phyloP scores from a whole-genome alignment of 1,284 basidiomycete species.

The Irpex sp. region DNA sequence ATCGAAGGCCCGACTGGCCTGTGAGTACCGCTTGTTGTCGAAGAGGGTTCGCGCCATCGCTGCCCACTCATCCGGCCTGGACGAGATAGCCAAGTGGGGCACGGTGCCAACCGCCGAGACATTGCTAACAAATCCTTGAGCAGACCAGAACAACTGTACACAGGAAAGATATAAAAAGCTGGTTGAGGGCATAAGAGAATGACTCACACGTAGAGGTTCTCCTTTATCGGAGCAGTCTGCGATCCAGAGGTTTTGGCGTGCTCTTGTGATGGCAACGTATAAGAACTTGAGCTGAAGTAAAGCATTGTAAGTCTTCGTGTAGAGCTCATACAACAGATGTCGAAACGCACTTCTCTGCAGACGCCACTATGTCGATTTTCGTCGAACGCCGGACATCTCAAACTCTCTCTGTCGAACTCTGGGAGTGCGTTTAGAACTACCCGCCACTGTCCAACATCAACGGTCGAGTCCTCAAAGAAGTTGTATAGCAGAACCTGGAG shows the following conservation, averaged over 20 bases:
- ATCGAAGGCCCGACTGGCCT: conserved; percentile 61
- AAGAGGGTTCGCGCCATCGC: conserved; percentile 51
- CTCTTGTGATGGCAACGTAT: conserved; percentile 70
- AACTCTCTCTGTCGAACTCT: conserved; percentile 10
- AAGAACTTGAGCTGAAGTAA: conserved; percentile 53
- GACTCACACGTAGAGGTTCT: conserved; percentile 54
- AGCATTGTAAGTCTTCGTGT: not conserved
- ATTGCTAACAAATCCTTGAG: conserved; percentile 37
- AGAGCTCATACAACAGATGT: conserved; percentile 4
- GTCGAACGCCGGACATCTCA: conserved; percentile 41
- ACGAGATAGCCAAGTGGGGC: conserved; percentile 47
- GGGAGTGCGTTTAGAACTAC: conserved; percentile 45
- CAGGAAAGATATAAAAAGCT: not conserved
- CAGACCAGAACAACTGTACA: conserved; percentile 46
- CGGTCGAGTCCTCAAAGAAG: conserved; percentile 63
- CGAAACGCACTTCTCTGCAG: conserved; percentile 49
- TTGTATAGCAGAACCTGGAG: conserved; percentile 64
- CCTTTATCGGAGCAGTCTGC: conserved; percentile 55
- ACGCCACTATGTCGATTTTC: conserved; percentile 52
- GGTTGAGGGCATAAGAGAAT: not conserved
- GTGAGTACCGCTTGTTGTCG: conserved; percentile 47
- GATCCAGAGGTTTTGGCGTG: conserved; percentile 66
- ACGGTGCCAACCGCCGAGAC: conserved; percentile 40
- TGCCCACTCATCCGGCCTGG: conserved; percentile 52
- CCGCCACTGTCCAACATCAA: conserved; percentile 52